Percentiles rank a stretch among this genome's conserved stretches.
phyloP scores from a whole-genome alignment of 2,329 filamentous ascomycete species.

The Curvularia spicifera region DNA sequence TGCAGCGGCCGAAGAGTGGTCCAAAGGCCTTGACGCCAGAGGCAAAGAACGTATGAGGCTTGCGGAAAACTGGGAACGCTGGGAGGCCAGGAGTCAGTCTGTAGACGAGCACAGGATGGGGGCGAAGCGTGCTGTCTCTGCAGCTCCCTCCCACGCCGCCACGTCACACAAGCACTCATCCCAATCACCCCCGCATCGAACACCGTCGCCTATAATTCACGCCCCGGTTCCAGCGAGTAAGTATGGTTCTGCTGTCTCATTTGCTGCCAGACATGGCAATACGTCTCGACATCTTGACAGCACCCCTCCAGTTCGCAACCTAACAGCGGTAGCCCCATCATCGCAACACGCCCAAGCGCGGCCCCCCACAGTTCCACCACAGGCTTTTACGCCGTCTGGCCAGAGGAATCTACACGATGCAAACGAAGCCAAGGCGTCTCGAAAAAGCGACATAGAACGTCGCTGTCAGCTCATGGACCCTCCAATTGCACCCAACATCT shows the following conservation, averaged over 20 bases:
- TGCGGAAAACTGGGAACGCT: slow-evolving; percentile 76
- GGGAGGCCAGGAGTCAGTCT: slow-evolving; percentile 59
- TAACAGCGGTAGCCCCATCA: slow-evolving; percentile 41
- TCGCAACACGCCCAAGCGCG: slow-evolving; percentile 39
- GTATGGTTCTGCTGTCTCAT: slow-evolving; percentile 32
- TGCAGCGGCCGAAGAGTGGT: slow-evolving; percentile 76
- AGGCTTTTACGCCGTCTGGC: slow-evolving; percentile 40
- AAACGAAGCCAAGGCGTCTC: slow-evolving; percentile 66
- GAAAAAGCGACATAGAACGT: slow-evolving; percentile 73
- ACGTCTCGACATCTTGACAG: slow-evolving; percentile 26
- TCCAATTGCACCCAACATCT: slow-evolving; percentile 66
- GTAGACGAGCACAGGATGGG: slow-evolving; percentile 25
- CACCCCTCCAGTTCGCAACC: slow-evolving; percentile 33
- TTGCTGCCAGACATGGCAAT: slow-evolving; percentile 21
- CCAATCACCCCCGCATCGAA: slow-evolving; percentile 36
- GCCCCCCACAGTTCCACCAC: slow-evolving; percentile 44
- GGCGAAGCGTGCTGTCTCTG: slow-evolving; percentile 23
- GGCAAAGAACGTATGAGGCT: slow-evolving; percentile 68
- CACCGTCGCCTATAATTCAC: slow-evolving; percentile 41
- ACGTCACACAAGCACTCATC: slow-evolving; percentile 27
- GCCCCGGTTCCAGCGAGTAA: slow-evolving; percentile 46
- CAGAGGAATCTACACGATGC: slow-evolving; percentile 68
- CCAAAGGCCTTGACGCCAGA: slow-evolving; percentile 72
- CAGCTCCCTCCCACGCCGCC: slow-evolving; percentile 25
- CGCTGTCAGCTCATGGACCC: slow-evolving; percentile 71